A percentile compares a stretch with the other conserved stretches of the same genome.
phyloP scores from a whole-genome alignment of 1,139 yeast species.

The Diutina sp. region DNA sequence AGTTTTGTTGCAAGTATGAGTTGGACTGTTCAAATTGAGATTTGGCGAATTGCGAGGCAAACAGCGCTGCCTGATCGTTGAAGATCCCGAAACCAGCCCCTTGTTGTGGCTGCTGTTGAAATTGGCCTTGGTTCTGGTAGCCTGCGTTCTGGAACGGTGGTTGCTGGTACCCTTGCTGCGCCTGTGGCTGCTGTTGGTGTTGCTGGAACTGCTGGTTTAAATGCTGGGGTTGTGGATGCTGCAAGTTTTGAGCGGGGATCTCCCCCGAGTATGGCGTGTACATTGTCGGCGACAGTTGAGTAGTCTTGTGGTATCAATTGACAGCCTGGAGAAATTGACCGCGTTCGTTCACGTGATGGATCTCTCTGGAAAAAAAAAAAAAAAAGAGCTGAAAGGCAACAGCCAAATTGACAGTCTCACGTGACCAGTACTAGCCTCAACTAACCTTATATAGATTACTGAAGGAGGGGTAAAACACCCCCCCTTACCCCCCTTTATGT shows the following conservation, averaged over 20 bases:
- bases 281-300: not conserved
- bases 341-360: not conserved
- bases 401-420: not conserved
- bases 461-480: not conserved
- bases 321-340: not conserved
- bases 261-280: conserved; percentile 1
- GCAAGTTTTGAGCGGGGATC: not conserved
- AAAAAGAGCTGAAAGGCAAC: too few relatives aligned
- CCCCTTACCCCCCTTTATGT: too few relatives aligned
- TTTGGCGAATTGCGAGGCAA: conserved; percentile 86
- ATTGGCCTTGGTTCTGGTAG: conserved; percentile 5
- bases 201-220: conserved; percentile 12
- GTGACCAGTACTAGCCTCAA: not conserved
- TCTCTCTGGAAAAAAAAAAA: not conserved
- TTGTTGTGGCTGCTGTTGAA: conserved; percentile 3
- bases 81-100: conserved; percentile 26
- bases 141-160: conserved; percentile 5
- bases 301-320: not conserved
- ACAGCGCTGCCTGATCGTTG: conserved; percentile 68
- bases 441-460: not conserved
- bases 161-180: conserved; percentile 1
- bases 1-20: conserved; percentile 62
- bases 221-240: conserved; percentile 2
- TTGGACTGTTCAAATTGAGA: conserved; percentile 64
- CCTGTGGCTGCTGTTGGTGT: conserved; percentile 5